phyloP scores from a whole-genome alignment of 148 eudicot genomes.

The Cornus controversa region DNA sequence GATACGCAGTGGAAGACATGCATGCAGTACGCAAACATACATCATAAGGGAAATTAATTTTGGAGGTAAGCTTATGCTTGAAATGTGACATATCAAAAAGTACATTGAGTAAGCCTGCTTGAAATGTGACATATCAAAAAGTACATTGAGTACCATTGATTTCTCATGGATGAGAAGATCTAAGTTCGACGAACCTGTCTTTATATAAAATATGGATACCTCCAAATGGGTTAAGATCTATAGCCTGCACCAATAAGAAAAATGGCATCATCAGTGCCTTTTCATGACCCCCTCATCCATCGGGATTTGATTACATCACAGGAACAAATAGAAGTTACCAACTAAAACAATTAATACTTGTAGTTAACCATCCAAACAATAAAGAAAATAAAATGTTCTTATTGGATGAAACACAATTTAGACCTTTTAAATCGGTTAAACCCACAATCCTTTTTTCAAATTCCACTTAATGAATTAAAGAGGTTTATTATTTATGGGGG shows the following conservation, averaged over 20 bases:
- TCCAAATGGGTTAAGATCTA: slow-evolving; percentile 69
- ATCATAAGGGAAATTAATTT: background rate
- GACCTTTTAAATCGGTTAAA: background rate
- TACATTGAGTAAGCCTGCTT: background rate
- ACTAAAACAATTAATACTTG: background rate
- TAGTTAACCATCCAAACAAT: background rate
- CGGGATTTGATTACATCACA: background rate
- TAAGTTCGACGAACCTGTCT: slow-evolving; percentile 56
- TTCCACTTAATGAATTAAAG: background rate
- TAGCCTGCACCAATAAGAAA: slow-evolving; percentile 59
- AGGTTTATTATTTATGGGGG: background rate
- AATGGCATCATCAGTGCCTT: slow-evolving; percentile 20
- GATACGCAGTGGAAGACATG: background rate
- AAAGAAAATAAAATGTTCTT: no score
- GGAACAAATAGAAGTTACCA: background rate
- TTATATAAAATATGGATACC: slow-evolving; percentile 64
- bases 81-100: background rate
- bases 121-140: background rate
- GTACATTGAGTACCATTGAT: background rate
- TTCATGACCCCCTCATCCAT: background rate
- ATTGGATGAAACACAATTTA: background rate
- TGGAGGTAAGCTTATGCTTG: background rate
- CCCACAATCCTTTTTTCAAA: background rate
- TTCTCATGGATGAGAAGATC: background rate
- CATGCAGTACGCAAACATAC: background rate